Conservation (phyloP, 2,329 filamentous ascomycete genomes). For the Ceratocystis papillata region DNA sequence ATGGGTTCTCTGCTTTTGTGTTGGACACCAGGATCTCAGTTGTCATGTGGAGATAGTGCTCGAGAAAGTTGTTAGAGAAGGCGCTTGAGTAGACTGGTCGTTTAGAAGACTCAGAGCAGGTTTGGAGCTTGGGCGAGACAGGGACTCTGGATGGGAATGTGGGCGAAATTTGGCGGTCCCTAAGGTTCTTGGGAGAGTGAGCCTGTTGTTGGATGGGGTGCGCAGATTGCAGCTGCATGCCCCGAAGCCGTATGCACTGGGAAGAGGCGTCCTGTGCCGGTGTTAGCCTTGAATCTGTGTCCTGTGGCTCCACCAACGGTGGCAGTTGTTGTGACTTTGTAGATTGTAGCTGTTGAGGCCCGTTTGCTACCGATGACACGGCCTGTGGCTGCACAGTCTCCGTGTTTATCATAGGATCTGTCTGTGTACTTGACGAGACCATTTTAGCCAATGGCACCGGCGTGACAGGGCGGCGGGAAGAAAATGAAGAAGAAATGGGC, state of each 20-base stretch:
- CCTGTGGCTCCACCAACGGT: background rate
- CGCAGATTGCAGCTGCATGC: background rate
- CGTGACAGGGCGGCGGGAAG: background rate
- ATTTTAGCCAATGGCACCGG: background rate
- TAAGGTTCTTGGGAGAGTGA: background rate
- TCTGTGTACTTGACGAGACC: slow-evolving; percentile 12
- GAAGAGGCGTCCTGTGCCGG: too few species aligned
- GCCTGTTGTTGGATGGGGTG: background rate
- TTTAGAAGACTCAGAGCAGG: slow-evolving; percentile 15
- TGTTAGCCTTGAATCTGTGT: too few species aligned
- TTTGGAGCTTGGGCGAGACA: slow-evolving; percentile 15
- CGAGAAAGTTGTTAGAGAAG: slow-evolving; percentile 22
- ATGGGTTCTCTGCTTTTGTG: slow-evolving; percentile 22
- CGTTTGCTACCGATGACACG: background rate
- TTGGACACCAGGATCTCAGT: slow-evolving; percentile 24
- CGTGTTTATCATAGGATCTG: background rate
- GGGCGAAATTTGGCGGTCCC: background rate
- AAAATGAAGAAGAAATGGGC: background rate
- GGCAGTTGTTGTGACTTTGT: background rate
- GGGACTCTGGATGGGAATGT: slow-evolving; percentile 8
- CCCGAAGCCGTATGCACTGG: too few species aligned
- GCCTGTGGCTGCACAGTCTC: background rate
- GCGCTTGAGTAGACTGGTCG: slow-evolving; percentile 17
- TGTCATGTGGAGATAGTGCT: slow-evolving; percentile 23
- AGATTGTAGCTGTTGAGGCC: background rate